Evolutionary conservation across 352 stramenopile species (phyloP).

Genomic region (Phytophthora ohioensis): DNA sequence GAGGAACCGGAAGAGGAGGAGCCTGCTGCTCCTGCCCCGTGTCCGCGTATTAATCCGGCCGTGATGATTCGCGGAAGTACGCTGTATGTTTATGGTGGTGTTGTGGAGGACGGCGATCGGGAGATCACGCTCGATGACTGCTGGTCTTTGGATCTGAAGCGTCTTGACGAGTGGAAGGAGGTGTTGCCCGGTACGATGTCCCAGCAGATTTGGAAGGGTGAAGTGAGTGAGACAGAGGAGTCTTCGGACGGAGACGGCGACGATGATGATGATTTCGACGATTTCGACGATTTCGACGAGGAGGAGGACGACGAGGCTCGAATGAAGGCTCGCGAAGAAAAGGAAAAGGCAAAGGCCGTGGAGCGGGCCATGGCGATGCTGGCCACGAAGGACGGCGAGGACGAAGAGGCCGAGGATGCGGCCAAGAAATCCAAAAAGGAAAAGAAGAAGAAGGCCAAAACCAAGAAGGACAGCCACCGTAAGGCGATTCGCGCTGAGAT

Average conservation of each 20-base stretch:
- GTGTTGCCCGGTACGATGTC: constrained; percentile 94
- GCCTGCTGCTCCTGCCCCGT: constrained; percentile 49
- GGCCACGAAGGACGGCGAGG: constrained; percentile 49
- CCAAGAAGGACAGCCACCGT: constrained; percentile 73
- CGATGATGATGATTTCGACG: constrained; percentile 67
- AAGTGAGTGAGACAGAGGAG: constrained; percentile 89
- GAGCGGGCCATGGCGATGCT: constrained; percentile 72
- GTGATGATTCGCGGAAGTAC: constrained; percentile 90
- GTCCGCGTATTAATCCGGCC: constrained; percentile 88
- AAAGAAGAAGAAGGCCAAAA: constrained; percentile 71
- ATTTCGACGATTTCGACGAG: constrained; percentile 60
- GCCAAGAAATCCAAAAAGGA: constrained; percentile 54
- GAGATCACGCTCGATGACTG: constrained; percentile 97
- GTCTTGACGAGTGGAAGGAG: constrained; percentile 94
- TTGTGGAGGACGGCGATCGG: constrained; percentile 94
- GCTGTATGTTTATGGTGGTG: constrained; percentile 94
- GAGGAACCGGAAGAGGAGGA: constrained; percentile 42
- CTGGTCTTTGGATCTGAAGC: constrained; percentile 95
- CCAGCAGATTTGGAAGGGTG: constrained; percentile 92
- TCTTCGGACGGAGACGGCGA: constrained; percentile 85
- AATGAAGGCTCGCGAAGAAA: constrained; percentile 24
- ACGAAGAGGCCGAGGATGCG: constrained; percentile 33
- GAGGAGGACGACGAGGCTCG: constrained; percentile 29
- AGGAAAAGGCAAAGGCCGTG: constrained; percentile 53
- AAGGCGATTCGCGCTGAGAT: constrained; percentile 81